Base-by-base conservation (phyloP, 768 basidiomycete genomes). In the Pleurotus djamor region DNA sequence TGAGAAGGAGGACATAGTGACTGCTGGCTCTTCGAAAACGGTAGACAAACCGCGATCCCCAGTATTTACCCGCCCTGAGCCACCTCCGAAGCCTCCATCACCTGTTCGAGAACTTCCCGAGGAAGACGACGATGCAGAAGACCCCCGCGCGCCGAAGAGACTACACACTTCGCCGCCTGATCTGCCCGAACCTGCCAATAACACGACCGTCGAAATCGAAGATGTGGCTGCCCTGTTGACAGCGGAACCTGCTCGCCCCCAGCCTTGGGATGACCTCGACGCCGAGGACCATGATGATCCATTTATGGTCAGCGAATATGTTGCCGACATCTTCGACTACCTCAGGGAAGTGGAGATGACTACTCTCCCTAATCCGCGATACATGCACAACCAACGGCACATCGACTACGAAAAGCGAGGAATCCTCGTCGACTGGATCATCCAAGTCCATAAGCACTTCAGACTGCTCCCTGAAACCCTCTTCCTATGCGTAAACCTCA, bases 251-350 rank as follows among this genome's bases (percentile, higher is more conserved):
- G 1, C 67, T 76, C 58, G 79, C 78, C 62, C 64, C 76, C 67
- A 76, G 81, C 68, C 69, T 13, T 96, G 92, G 93, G 86, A 87
- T 41, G 94, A 96, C 66, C 78, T 96, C 13, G 95, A 98, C 63
- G 86, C 85, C 2, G 93, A 89, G 17, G 96, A 98, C 69, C 85
- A 78, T 56, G 91, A 92, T 60, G 94, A 97, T 67, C 94, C 95
- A 32, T 74, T 85, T 60, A 96, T 95, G 92, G 94, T 94, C 59
- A 89, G 87, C 73, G 91, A 96, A 72, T 97, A 97, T 68, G 92
- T 96, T 50, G 76, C 72, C 12, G 95, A 96, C 59, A 92, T 96
- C 55, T 94, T 94, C 71, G 76, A 86, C 57, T 96, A 96, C 76
- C 83, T 95, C 71, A 87, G 88, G 69, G 75, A 83, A 61, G 79